Conservation (phyloP, 2,329 filamentous ascomycete species). For the Orbilia blumenaviensis region DNA sequence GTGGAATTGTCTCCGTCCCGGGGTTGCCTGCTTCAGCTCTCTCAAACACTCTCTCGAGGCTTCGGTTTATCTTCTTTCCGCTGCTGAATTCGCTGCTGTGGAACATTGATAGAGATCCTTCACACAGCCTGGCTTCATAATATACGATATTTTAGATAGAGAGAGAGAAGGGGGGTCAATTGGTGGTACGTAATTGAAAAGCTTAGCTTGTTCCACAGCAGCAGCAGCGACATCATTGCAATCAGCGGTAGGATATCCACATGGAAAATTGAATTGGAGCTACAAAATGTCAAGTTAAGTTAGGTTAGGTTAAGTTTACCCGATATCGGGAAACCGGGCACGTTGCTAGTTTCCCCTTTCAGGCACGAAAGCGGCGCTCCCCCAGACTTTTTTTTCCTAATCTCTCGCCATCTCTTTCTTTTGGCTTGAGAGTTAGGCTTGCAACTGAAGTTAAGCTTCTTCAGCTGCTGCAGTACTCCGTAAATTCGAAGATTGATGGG, state of each 20-base stretch:
- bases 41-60: not conserved
- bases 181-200: slow-evolving; percentile 31
- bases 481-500: not conserved
- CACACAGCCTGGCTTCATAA: too few relatives aligned
- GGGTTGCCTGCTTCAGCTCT: not conserved
- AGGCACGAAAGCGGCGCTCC: slow-evolving; percentile 18
- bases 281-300: too few relatives aligned
- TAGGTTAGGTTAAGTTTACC: not conserved
- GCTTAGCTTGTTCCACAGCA: slow-evolving; percentile 43
- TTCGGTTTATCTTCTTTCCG: too few relatives aligned
- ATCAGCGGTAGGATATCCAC: too few relatives aligned
- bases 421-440: not conserved
- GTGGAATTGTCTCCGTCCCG: not conserved
- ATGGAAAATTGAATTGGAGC: too few relatives aligned
- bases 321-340: slow-evolving; percentile 49
- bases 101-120: too few relatives aligned
- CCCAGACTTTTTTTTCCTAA: not conserved
- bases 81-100: too few relatives aligned
- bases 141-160: too few relatives aligned
- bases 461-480: too few relatives aligned
- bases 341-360: slow-evolving; percentile 34
- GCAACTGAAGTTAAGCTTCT: too few relatives aligned
- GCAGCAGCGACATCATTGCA: not conserved
- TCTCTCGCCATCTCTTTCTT: not conserved
- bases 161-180: too few relatives aligned